These are phyloP conservation scores for Hypoxylon sp. DNA, from an alignment of 2,329 filamentous ascomycete genomes.

Conservation along the genomic window DNA sequence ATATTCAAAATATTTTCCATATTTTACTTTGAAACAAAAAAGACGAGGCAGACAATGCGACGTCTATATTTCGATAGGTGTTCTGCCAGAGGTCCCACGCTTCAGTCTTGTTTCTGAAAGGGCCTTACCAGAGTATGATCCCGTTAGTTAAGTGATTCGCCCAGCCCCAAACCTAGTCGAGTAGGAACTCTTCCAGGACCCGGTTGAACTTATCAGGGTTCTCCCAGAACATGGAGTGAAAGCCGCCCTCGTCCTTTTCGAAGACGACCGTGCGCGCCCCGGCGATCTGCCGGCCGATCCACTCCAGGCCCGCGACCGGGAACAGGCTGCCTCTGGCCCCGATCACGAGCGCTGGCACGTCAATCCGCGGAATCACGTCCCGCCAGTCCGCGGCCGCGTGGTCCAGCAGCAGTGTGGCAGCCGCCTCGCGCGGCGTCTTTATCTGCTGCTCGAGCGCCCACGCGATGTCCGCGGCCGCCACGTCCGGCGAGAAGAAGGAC, in stretches of 20 bases:
- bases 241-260: conserved; percentile 49
- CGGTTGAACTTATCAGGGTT: conserved; percentile 51
- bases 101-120: no score
- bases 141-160: neutral
- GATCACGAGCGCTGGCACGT: conserved; percentile 48
- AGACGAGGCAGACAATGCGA: no score
- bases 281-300: conserved; percentile 48
- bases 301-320: conserved; percentile 37
- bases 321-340: conserved; percentile 36
- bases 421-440: conserved; percentile 46
- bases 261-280: conserved; percentile 45
- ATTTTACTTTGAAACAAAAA: no score
- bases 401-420: conserved; percentile 46
- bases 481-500: conserved; percentile 44
- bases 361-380: conserved; percentile 48
- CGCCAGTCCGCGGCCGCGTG: conserved; percentile 48
- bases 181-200: conserved; percentile 48
- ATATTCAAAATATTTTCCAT: no score
- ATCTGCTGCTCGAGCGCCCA: conserved; percentile 44
- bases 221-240: conserved; percentile 53
- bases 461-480: conserved; percentile 43
- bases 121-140: no score
- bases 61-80: no score
- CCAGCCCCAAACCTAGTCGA: neutral
- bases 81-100: no score